A percentile compares a stretch with the other conserved stretches of the same genome.
phyloP scores from a whole-genome alignment of 177 flowering plant species.

The Vitis hybrid region DNA sequence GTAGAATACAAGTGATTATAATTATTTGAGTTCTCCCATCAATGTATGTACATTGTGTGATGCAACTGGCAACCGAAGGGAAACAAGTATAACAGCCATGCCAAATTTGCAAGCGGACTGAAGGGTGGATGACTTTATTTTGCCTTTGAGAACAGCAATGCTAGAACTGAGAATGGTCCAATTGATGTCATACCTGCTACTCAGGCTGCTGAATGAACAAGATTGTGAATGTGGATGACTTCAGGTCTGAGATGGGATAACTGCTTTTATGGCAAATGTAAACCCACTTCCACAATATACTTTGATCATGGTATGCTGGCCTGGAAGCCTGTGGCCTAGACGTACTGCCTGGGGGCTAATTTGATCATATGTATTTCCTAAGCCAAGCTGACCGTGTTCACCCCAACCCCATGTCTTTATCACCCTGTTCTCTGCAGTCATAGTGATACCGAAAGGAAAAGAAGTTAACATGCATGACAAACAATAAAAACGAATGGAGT shows the following conservation, averaged over 20 bases:
- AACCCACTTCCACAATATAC: conserved; percentile 94
- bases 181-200: no score
- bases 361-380: conserved; percentile 63
- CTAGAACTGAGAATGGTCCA: no score
- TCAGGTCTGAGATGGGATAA: conserved; percentile 1
- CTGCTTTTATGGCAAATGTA: conserved; percentile 44
- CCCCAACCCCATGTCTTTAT: conserved; percentile 96
- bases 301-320: conserved; percentile 4
- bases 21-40: no score
- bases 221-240: neutral
- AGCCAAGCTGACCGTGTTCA: conserved; percentile 94
- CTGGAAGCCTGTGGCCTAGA: conserved; percentile 19
- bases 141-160: no score
- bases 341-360: conserved; percentile 49
- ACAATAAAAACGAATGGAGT: neutral
- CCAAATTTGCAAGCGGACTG: no score
- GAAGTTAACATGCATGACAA: neutral
- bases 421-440: conserved; percentile 53
- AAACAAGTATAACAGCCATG: no score
- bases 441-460: neutral
- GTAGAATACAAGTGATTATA: no score
- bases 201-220: no score
- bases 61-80: no score
- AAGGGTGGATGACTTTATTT: no score
- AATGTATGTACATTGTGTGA: no score